A percentile compares a stretch with the other conserved stretches of the same genome.
Evolutionary conservation across 495 filamentous ascomycete species (phyloP).

Genomic region (Niebla homalea): DNA sequence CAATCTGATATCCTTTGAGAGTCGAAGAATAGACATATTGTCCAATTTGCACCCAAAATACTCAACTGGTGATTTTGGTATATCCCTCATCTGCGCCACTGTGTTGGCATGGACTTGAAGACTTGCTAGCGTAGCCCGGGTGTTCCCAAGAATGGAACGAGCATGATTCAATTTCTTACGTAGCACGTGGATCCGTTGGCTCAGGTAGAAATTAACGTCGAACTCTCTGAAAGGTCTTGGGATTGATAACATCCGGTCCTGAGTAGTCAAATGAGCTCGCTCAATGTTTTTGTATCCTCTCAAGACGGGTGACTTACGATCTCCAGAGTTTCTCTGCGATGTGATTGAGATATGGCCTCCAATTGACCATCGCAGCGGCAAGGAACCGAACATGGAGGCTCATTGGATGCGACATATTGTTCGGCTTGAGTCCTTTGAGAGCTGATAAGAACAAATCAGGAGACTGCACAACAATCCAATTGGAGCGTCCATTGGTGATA

Average conservation of each 20-base stretch:
- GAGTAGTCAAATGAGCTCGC: background rate
- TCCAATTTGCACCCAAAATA: no score
- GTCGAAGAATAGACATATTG: no score
- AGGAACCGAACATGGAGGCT: background rate
- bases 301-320: background rate
- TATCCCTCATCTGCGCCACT: background rate
- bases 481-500: background rate
- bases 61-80: no score
- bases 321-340: background rate
- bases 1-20: no score
- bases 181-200: background rate
- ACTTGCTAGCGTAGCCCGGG: background rate
- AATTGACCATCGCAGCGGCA: background rate
- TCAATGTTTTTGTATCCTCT: no score
- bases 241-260: background rate
- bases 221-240: background rate
- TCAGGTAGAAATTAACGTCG: background rate
- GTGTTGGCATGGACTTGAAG: background rate
- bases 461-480: background rate
- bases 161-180: background rate
- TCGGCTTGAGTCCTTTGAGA: background rate
- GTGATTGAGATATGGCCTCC: background rate
- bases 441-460: background rate
- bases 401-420: background rate
- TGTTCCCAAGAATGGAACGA: background rate